Percentiles rank a stretch among this genome's conserved stretches.
Evolutionary conservation across 805 yeast genomes (phyloP).

Genomic region (Candida xiaguanensis): DNA sequence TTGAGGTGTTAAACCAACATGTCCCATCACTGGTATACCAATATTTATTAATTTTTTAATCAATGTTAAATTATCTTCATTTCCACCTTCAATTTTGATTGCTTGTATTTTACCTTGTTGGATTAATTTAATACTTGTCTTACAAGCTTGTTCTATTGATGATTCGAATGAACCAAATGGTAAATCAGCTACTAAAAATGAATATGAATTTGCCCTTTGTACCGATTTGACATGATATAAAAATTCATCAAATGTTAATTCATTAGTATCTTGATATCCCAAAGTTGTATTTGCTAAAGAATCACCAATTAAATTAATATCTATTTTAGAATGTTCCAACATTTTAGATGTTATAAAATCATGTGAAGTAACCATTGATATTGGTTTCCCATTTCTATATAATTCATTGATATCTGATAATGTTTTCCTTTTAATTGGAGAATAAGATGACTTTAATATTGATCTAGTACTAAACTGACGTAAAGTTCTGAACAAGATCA

Average conservation of each 20-base stretch:
- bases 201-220: slow-evolving; percentile 58
- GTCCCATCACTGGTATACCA: slow-evolving; percentile 91
- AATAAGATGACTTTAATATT: slow-evolving; percentile 12
- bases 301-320: slow-evolving; percentile 81
- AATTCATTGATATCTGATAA: slow-evolving; percentile 16
- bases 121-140: slow-evolving; percentile 52
- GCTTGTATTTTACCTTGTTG: slow-evolving; percentile 60
- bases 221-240: slow-evolving; percentile 74
- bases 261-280: slow-evolving; percentile 76
- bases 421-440: slow-evolving; percentile 16
- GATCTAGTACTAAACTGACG: slow-evolving; percentile 1
- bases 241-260: slow-evolving; percentile 76
- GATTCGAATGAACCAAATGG: slow-evolving; percentile 86
- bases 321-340: slow-evolving; percentile 65
- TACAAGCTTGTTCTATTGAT: slow-evolving; percentile 59
- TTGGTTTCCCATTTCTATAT: slow-evolving; percentile 22
- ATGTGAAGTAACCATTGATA: slow-evolving; percentile 72
- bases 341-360: slow-evolving; percentile 74
- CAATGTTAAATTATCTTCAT: slow-evolving; percentile 46
- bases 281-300: slow-evolving; percentile 89
- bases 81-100: slow-evolving; percentile 83
- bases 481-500: neutral
- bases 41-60: slow-evolving; percentile 53
- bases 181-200: slow-evolving; percentile 77
- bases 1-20: slow-evolving; percentile 91